A percentile compares a stretch with the other conserved stretches of the same genome.
phyloP scores from a whole-genome alignment of 805 yeast species.

The Kurtzmaniella cleridarum region DNA sequence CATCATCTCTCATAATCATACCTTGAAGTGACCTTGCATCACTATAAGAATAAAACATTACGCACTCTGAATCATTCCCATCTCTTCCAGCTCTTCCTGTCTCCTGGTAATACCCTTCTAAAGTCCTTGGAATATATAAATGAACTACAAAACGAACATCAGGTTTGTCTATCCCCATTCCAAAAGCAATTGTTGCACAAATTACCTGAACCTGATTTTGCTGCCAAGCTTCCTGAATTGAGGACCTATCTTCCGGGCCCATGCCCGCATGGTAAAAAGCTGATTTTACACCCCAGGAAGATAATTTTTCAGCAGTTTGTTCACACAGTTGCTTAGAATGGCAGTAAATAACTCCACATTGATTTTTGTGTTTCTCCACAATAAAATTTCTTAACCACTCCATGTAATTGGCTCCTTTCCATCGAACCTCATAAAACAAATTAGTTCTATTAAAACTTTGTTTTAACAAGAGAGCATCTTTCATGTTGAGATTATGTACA shows the following conservation, averaged over 20 bases:
- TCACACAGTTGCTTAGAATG: slow-evolving; percentile 89
- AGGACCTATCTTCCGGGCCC: slow-evolving; percentile 65
- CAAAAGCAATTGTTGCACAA: slow-evolving; percentile 97
- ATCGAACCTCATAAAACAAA: slow-evolving; percentile 68
- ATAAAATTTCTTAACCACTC: slow-evolving; percentile 60
- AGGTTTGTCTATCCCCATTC: slow-evolving; percentile 98
- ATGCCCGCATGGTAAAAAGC: slow-evolving; percentile 94
- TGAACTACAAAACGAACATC: slow-evolving; percentile 92
- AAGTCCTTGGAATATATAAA: slow-evolving; percentile 77
- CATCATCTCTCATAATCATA: slow-evolving; percentile 73
- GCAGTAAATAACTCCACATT: slow-evolving; percentile 89
- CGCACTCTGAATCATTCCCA: slow-evolving; percentile 76
- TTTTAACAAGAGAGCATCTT: slow-evolving; percentile 58
- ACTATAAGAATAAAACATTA: slow-evolving; percentile 71
- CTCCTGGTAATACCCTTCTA: slow-evolving; percentile 97
- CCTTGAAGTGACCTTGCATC: slow-evolving; percentile 76
- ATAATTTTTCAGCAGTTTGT: slow-evolving; percentile 59
- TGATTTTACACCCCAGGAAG: slow-evolving; percentile 56
- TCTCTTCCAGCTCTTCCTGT: slow-evolving; percentile 99
- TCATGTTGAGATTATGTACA: slow-evolving; percentile 65
- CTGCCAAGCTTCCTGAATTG: slow-evolving; percentile 84
- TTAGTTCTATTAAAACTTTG: slow-evolving; percentile 93
- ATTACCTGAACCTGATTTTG: slow-evolving; percentile 62
- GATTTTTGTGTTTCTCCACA: slow-evolving; percentile 41
- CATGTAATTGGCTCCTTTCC: slow-evolving; percentile 52